These are phyloP conservation scores for Neofusicoccum umdonicola DNA, from an alignment of 2,329 filamentous ascomycete genomes.

Conservation along the genomic window DNA sequence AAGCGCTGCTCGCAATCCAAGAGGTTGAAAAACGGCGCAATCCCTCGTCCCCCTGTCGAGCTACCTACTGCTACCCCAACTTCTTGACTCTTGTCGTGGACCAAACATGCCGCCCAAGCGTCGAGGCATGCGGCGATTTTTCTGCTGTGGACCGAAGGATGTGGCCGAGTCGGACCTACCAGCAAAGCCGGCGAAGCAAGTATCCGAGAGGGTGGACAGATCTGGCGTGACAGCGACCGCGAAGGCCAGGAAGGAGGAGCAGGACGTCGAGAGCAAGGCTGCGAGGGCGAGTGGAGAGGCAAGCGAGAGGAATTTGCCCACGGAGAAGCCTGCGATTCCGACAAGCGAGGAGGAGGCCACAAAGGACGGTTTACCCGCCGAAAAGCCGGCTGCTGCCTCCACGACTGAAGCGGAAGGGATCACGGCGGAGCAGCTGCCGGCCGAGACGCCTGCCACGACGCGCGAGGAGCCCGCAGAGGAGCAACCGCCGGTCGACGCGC, in stretches of 20 bases:
- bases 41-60: conserved; percentile 9
- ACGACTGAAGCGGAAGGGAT: conserved; percentile 1
- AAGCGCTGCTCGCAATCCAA: conserved; percentile 8
- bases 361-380: conserved; percentile 10
- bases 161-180: conserved; percentile 1
- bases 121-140: conserved; percentile 13
- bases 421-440: not conserved
- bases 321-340: not conserved
- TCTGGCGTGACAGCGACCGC: not conserved
- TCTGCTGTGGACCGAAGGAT: conserved; percentile 13
- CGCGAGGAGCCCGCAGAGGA: not conserved
- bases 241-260: conserved; percentile 3
- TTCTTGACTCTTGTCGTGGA: not conserved
- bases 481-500: not conserved
- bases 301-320: not conserved
- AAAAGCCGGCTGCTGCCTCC: conserved; percentile 2
- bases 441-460: not conserved
- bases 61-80: conserved; percentile 3
- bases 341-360: conserved; percentile 9
- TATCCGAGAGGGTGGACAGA: conserved; percentile 7
- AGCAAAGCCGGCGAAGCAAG: conserved; percentile 9
- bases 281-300: not conserved
- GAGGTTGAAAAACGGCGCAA: conserved; percentile 10
- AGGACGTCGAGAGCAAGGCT: not conserved
- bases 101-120: conserved; percentile 8